Conservation (phyloP, 1,284 basidiomycete genomes). For the Meira nashicola region DNA sequence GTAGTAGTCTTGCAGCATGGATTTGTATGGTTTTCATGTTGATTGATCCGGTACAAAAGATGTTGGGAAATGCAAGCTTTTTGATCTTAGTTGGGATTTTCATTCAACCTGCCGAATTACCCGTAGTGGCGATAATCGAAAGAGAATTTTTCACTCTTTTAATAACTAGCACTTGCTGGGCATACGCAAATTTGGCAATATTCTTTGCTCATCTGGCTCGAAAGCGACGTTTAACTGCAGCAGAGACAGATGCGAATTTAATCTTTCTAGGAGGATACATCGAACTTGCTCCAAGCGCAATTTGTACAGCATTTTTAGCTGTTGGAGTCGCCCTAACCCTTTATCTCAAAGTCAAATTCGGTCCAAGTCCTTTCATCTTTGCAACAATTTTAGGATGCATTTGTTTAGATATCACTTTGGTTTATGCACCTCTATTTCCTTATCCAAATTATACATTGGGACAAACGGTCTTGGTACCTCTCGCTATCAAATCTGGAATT, state of each 20-base stretch:
- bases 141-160: slow-evolving; percentile 64
- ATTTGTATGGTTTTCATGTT: slow-evolving; percentile 63
- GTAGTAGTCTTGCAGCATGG: slow-evolving; percentile 66
- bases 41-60: slow-evolving; percentile 58
- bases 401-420: slow-evolving; percentile 63
- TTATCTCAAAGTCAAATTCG: slow-evolving; percentile 64
- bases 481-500: slow-evolving; percentile 63
- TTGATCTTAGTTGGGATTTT: slow-evolving; percentile 65
- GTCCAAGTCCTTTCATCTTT: slow-evolving; percentile 65
- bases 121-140: slow-evolving; percentile 66
- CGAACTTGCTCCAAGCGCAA: slow-evolving; percentile 59
- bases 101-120: slow-evolving; percentile 66
- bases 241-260: slow-evolving; percentile 49
- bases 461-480: slow-evolving; percentile 60
- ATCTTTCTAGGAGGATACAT: slow-evolving; percentile 25
- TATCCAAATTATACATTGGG: slow-evolving; percentile 66
- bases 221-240: slow-evolving; percentile 55
- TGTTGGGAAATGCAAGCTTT: slow-evolving; percentile 66
- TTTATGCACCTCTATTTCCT: slow-evolving; percentile 64
- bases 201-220: slow-evolving; percentile 64
- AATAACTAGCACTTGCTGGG: slow-evolving; percentile 62
- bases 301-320: slow-evolving; percentile 66
- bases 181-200: slow-evolving; percentile 66
- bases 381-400: slow-evolving; percentile 59
- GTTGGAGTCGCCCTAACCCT: slow-evolving; percentile 62